Base-by-base conservation (phyloP, 768 basidiomycete genomes). In the Lentinula lateritia region DNA sequence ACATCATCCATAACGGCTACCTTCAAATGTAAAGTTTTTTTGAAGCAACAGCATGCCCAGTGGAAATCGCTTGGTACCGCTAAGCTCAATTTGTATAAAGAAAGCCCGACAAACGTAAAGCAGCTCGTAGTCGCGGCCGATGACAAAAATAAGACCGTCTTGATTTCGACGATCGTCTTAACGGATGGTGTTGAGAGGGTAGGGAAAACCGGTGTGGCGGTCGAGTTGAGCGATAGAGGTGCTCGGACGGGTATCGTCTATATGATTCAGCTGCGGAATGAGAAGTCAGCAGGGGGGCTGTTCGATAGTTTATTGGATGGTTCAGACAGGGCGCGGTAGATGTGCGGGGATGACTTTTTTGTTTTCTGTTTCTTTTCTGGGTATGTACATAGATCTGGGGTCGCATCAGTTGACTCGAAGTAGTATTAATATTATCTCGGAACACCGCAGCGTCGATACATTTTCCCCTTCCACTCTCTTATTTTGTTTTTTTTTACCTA, bases 1-100 rank as follows among this genome's bases (percentile, higher is more conserved):
- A 87, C 85, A 36, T 89, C 92, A 5, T 78, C 85, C 10, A 79
- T 98, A 63, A 85, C 91, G 8, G 93, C 92, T 12, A 87, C 93
- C 69, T 96, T 95, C 92, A 95, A 95, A 72, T 98, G 96, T 83
- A 99, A 98, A 74, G 89, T 98, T 23, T 99, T 98, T 76, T 78
- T 97, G 52, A 89, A 98, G 70, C 94, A 96, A 68, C 87, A 92
- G 39, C 95, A 98, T 70, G 89, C 90, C n/a, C 93, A 96, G 71
- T 99, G 97, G 97, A 99, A 97, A 76, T 87, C 92, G 1, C 79
- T 98, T 60, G 97, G 97, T 2, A 78, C 89, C 9, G 94, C 93
- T 13, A 86, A 86, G 67, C 80, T 98, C 65, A 93, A 90, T 69
- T 79, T 99, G 53, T 99, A 95, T 72, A 83, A 80, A 50, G 87